Base-by-base conservation (phyloP, 306 rosid genomes). In the Lathyrus aphaca region DNA sequence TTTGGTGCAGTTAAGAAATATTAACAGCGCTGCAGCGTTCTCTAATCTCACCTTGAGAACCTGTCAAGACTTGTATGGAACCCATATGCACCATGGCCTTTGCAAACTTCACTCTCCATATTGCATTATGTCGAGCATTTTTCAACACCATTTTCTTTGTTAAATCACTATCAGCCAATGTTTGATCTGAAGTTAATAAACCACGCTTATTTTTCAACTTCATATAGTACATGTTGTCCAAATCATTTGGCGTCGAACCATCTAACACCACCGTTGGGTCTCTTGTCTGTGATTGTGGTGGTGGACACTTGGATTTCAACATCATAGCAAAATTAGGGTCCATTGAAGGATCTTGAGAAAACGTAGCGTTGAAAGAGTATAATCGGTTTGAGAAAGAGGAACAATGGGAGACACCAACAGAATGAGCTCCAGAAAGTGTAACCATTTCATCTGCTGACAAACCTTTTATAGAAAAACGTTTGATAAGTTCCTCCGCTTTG, bases 31-130 rank as follows among this genome's bases (percentile, higher is more conserved):
- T 10, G 17, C 83, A 82, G 0, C 10, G 56, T 9, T 17, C 79
- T 43, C 86, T 78, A 45, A 79, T 71, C 76, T 82, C 83, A 0
- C 83, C 83, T 29, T 71, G 19, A 4, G 73, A 51, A 4, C 81
- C 81, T 0, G 83, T 82, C 2, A 79, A 40, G 38, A 79, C 86
- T 0, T 79, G 62, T 0, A 82, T 66, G 7, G 83, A 70, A 29
- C 86, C 86, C 86, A 82, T 82, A 1, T 63, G 78, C 30, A 78
- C 76, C 86, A 82, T 82, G 29, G 86, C 86, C 32, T 66, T 62
- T 0, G 79, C 81, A 66, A 74, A 82, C 70, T 78, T 82, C 1
- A 14, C 4, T 8, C 78, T 39, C 83, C 86, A 82, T 0, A 5
- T n/a, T 0, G 61, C 38, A 40, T 69, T 73, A 45, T 74, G 5